Conservation (phyloP, 2,329 filamentous ascomycete species). For the Botrytis porri region DNA sequence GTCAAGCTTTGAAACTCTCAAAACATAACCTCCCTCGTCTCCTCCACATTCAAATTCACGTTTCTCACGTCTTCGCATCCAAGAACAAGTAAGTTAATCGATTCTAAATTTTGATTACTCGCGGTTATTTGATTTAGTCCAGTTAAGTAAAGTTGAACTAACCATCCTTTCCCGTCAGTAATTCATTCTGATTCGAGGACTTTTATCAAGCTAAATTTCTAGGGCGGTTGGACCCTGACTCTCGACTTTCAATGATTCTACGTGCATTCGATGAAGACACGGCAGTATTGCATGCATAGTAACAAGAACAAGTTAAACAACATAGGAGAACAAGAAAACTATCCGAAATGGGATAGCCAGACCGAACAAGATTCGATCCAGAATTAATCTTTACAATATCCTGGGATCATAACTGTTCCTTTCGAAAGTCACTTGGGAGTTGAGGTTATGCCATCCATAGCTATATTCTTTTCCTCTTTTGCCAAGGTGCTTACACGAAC, state of each 20-base stretch:
- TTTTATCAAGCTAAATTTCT: neutral
- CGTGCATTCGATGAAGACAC: constrained; percentile 1
- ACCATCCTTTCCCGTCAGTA: neutral
- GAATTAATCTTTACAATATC: neutral
- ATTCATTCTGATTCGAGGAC: neutral
- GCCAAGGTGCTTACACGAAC: constrained; percentile 5
- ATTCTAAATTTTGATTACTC: neutral
- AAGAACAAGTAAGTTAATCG: neutral
- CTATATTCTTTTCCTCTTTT: neutral
- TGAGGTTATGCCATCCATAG: neutral
- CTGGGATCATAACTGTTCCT: neutral
- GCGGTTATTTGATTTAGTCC: neutral
- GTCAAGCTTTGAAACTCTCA: neutral
- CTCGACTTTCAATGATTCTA: neutral
- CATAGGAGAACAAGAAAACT: neutral
- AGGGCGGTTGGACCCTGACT: constrained; percentile 7
- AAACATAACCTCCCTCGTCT: neutral
- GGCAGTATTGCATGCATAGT: neutral
- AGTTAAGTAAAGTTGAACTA: neutral
- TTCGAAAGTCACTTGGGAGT: neutral
- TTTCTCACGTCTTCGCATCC: neutral
- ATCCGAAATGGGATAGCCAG: neutral
- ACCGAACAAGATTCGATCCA: neutral
- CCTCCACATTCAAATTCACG: neutral
- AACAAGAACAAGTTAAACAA: neutral